phyloP scores from a whole-genome alignment of 78 protist species.

The Isochrysis galbana region DNA sequence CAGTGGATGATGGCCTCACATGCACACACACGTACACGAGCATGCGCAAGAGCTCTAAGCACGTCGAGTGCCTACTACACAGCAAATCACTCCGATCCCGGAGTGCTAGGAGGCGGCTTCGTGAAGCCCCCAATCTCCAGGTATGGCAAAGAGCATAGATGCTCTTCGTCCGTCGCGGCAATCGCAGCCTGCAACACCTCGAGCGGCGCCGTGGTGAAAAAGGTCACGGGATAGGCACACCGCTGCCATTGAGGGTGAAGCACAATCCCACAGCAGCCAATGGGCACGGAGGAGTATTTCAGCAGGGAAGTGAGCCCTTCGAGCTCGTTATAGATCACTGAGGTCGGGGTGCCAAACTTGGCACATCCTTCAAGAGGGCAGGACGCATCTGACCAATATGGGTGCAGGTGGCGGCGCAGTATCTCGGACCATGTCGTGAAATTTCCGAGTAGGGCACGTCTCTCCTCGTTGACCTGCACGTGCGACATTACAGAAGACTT shows the following conservation, averaged over 20 bases:
- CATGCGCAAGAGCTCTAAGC: too few relatives aligned
- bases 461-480: neutral
- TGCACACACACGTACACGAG: too few relatives aligned
- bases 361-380: neutral
- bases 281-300: neutral
- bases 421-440: neutral
- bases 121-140: too few relatives aligned
- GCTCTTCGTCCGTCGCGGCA: neutral
- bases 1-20: too few relatives aligned
- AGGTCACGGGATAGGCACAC: neutral
- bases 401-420: neutral
- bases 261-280: slow-evolving; percentile 30
- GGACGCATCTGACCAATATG: neutral
- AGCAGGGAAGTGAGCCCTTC: neutral
- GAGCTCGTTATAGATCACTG: slow-evolving; percentile 15
- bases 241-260: neutral
- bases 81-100: too few relatives aligned
- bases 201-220: slow-evolving; percentile 13
- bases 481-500: neutral
- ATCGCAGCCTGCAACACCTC: neutral
- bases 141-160: too few relatives aligned
- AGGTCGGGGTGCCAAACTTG: neutral
- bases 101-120: neutral
- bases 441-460: neutral
- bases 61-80: too few relatives aligned